Conservation (phyloP, 371 early-diverging fungal species). For the Mortierella sp. region DNA sequence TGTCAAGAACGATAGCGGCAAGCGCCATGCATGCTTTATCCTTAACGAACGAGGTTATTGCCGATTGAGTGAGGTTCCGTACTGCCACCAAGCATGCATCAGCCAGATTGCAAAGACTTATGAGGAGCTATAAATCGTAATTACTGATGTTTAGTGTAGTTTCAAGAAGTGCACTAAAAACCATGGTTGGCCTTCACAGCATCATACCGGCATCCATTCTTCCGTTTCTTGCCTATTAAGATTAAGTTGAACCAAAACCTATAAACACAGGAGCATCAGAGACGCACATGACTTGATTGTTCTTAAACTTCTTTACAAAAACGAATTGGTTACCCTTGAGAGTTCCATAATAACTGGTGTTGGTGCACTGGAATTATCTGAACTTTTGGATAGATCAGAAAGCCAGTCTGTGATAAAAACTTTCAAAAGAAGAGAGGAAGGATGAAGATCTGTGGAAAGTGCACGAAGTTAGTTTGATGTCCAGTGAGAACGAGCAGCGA, state of each 20-base stretch:
- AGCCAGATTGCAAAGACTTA: slow-evolving; percentile 27
- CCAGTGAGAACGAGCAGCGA: background rate
- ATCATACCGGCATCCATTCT: slow-evolving; percentile 46
- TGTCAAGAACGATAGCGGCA: slow-evolving; percentile 25
- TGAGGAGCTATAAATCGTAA: slow-evolving; percentile 11
- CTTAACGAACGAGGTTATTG: slow-evolving; percentile 11
- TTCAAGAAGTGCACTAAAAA: background rate
- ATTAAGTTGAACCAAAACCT: slow-evolving; percentile 35
- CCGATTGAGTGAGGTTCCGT: slow-evolving; percentile 4
- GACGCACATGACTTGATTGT: background rate
- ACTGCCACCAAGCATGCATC: slow-evolving; percentile 31
- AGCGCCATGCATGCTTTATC: slow-evolving; percentile 21
- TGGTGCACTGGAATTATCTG: slow-evolving; percentile 5
- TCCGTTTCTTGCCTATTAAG: slow-evolving; percentile 36
- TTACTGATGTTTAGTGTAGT: background rate
- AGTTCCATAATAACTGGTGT: slow-evolving; percentile 27
- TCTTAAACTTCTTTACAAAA: background rate
- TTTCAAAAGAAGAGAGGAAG: slow-evolving; percentile 7
- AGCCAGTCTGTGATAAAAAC: slow-evolving; percentile 39
- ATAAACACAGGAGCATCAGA: background rate
- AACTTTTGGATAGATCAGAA: slow-evolving; percentile 18
- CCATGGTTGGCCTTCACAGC: background rate
- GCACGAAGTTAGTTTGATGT: background rate
- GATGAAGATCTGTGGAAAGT: slow-evolving; percentile 7
- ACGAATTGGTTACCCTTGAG: slow-evolving; percentile 16